Evolutionary conservation across 2,329 filamentous ascomycete species (phyloP), one percentile per base, ranked within the genome.

Genomic region (Domatiomyces globalis): DNA sequence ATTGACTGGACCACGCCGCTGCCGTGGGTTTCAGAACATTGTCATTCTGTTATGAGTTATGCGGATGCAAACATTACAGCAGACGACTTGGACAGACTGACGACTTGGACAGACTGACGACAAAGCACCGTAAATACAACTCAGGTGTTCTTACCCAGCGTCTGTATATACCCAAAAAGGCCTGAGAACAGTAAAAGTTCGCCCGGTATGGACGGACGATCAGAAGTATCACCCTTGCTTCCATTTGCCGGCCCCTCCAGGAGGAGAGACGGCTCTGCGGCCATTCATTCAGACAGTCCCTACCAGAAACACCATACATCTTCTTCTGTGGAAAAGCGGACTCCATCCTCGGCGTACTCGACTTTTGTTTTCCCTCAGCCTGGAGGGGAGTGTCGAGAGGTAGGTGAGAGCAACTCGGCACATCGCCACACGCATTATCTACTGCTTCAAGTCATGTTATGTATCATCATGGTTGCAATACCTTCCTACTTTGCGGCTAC

Each of bases 401-500:
- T 39, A 39, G 33, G 33, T 39, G 5, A 15, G 15, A 15, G 10
- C 33, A 15, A 39, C 8, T 15, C 33, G 33, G 33, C 12, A 15
- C 33, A 39, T 39, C 10, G 33, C 10, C 33, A 15, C 4, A 15
- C 8, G 33, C 33, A 15, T 15, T 15, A 15, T 10, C 15, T 39
- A 10, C 33, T 39, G 2, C 33, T 39, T 10, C 33, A 39, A 15
- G 5, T 10, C 33, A 15, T 39, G 8, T 39, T 39, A 4, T 39
- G 12, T 39, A 15, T 39, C 33, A 19, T 17, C 39, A 59, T 59
- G 56, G 53, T 59, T 46, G 56, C 55, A 27, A 56, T 59, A 44
- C 56, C 56, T 20, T 46, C 55, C 20, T 57, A 55, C 22, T 45
- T 59, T 33, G 25, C 57, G 51, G 52, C 55, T 49, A 51, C 55